phyloP scores from a whole-genome alignment of 805 yeast genomes.

The Candida nonsorbophila region DNA sequence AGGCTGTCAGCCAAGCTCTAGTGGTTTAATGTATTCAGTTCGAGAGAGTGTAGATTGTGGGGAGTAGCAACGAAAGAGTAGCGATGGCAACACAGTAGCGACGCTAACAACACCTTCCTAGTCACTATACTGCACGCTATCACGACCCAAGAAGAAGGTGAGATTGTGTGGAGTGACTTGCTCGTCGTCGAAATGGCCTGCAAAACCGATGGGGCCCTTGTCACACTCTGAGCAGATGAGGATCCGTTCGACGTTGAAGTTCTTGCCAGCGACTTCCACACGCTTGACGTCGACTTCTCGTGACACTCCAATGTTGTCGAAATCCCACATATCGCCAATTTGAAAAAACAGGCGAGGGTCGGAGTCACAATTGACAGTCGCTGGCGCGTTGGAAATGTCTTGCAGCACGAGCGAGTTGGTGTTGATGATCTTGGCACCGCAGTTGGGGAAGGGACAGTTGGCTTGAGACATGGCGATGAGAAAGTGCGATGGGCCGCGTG shows the following conservation, averaged over 20 bases:
- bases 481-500: no score
- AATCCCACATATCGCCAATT: slow-evolving; percentile 66
- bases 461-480: no score
- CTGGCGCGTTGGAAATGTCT: slow-evolving; percentile 10
- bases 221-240: slow-evolving; percentile 75
- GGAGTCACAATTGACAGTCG: no score
- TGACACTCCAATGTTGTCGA: slow-evolving; percentile 76
- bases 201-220: slow-evolving; percentile 72
- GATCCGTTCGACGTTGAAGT: slow-evolving; percentile 42
- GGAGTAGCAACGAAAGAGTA: background rate
- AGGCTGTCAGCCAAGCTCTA: slow-evolving; percentile 19
- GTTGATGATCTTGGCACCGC: slow-evolving; percentile 21
- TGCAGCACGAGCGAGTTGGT: no score
- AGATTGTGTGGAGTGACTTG: slow-evolving; percentile 30
- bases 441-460: slow-evolving; percentile 20
- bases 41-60: background rate
- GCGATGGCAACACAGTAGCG: background rate
- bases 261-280: slow-evolving; percentile 8
- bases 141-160: slow-evolving; percentile 39
- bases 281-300: slow-evolving; percentile 28
- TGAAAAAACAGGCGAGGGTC: no score
- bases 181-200: slow-evolving; percentile 29
- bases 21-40: slow-evolving; percentile 2
- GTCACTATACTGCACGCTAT: slow-evolving; percentile 39
- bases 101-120: background rate